A percentile compares a stretch with the other conserved stretches of the same genome.
These are phyloP conservation scores for Coemansia sp. DNA, from an alignment of 192 early-diverging fungal species.

Conservation along the genomic window DNA sequence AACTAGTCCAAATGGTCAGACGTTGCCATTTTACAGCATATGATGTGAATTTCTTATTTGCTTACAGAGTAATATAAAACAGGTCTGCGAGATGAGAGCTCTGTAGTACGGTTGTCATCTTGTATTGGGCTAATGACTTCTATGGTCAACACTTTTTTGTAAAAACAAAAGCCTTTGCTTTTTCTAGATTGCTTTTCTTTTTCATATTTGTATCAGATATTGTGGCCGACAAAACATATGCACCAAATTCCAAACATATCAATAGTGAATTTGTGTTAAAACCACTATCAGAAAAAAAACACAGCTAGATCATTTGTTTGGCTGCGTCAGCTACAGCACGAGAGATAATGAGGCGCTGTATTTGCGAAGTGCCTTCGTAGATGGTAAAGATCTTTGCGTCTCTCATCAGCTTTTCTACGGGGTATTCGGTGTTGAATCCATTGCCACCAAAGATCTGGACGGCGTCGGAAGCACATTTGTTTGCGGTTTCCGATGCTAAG, in stretches of 20 bases:
- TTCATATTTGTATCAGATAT: not conserved
- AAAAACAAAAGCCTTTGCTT: not conserved
- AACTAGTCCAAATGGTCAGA: constrained; percentile 17
- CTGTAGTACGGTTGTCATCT: not conserved
- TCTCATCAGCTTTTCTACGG: constrained; percentile 94
- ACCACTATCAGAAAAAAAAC: constrained; percentile 4
- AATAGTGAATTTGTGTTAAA: not conserved
- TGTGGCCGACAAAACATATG: not conserved
- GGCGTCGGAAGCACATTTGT: constrained; percentile 81
- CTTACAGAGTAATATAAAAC: not conserved
- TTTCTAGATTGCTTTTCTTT: not conserved
- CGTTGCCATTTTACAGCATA: constrained; percentile 10
- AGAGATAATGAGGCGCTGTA: constrained; percentile 91
- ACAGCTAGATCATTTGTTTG: constrained; percentile 26
- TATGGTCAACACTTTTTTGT: not conserved
- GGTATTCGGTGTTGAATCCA: constrained; percentile 85
- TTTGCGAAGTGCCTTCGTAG: constrained; percentile 95
- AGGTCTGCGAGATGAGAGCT: not conserved
- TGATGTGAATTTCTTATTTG: not conserved
- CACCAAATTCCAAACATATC: not conserved
- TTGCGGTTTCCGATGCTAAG: constrained; percentile 78
- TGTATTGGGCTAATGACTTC: not conserved
- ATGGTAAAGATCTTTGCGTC: constrained; percentile 96
- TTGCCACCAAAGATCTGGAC: constrained; percentile 97
- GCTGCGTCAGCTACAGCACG: constrained; percentile 70